Conservation (phyloP, 1,284 basidiomycete genomes). For the Boletus subluridellus region DNA sequence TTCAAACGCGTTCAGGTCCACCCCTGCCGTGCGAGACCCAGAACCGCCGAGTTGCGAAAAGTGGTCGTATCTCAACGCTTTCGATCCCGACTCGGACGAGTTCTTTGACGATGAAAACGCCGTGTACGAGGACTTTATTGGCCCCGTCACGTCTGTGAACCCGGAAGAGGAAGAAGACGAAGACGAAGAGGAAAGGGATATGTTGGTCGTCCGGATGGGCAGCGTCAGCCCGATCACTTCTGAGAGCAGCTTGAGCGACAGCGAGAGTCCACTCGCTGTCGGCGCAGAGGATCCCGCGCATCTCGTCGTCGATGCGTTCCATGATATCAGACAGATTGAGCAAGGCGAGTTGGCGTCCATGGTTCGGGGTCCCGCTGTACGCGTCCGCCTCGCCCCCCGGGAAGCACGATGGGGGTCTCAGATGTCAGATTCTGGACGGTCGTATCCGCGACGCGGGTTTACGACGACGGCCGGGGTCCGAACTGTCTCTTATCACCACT, state of each 20-base stretch:
- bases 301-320: constrained; percentile 37
- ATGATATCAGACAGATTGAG: constrained; percentile 13
- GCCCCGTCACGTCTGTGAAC: constrained; percentile 30
- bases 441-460: constrained; percentile 2
- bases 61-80: constrained; percentile 65
- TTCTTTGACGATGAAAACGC: constrained; percentile 59
- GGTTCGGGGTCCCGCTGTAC: constrained; percentile 19
- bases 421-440: neutral
- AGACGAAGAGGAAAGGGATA: constrained; percentile 21
- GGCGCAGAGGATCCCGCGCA: constrained; percentile 39
- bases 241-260: constrained; percentile 39
- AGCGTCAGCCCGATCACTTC: constrained; percentile 31
- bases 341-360: constrained; percentile 6
- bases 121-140: constrained; percentile 65
- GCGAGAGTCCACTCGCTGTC: constrained; percentile 42
- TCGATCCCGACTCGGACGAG: constrained; percentile 78
- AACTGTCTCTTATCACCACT: neutral
- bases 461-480: neutral
- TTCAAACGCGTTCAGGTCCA: constrained; percentile 43
- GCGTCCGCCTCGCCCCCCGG: constrained; percentile 26
- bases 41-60: constrained; percentile 46
- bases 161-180: constrained; percentile 26
- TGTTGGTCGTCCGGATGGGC: constrained; percentile 30
- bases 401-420: constrained; percentile 13
- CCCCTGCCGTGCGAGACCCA: constrained; percentile 49